These are phyloP conservation scores for Aphanomyces astaci DNA, from an alignment of 352 stramenopile genomes.

Conservation along the genomic window DNA sequence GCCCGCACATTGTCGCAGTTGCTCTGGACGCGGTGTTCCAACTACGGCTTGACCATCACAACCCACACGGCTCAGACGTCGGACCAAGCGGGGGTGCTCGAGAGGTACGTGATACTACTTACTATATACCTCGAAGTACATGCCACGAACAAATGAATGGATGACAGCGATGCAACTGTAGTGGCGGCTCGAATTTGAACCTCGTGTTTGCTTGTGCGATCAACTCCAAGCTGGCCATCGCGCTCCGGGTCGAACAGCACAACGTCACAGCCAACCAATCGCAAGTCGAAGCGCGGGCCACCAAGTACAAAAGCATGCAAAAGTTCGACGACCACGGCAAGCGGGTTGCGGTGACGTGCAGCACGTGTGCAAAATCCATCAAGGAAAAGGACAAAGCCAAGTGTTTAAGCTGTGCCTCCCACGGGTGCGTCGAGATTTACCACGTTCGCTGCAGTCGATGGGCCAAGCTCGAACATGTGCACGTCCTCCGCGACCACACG, in stretches of 20 bases:
- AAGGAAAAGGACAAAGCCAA: neutral
- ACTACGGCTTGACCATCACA: constrained; percentile 36
- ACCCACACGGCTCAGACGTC: constrained; percentile 35
- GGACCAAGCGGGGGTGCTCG: constrained; percentile 32
- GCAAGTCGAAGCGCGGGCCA: neutral
- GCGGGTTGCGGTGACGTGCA: constrained; percentile 42
- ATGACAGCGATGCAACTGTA: neutral
- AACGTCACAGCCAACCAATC: constrained; percentile 25
- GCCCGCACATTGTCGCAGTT: constrained; percentile 42
- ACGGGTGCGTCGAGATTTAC: constrained; percentile 50
- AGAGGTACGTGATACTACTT: too few species aligned
- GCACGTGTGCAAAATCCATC: constrained; percentile 36
- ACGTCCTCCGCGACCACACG: constrained; percentile 21
- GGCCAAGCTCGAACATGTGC: constrained; percentile 32
- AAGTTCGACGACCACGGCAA: constrained; percentile 54
- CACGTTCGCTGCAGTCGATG: constrained; percentile 64
- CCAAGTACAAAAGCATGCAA: constrained; percentile 32
- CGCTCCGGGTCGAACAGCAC: constrained; percentile 59
- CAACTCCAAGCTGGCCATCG: constrained; percentile 36
- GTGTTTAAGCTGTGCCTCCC: constrained; percentile 39
- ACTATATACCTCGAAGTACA: too few species aligned
- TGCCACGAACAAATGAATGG: too few species aligned
- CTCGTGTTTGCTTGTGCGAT: constrained; percentile 45
- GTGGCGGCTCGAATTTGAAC: constrained; percentile 48
- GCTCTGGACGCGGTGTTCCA: constrained; percentile 40